Conservation (phyloP, 75 land plant genomes). For the Picea sitchensis region DNA sequence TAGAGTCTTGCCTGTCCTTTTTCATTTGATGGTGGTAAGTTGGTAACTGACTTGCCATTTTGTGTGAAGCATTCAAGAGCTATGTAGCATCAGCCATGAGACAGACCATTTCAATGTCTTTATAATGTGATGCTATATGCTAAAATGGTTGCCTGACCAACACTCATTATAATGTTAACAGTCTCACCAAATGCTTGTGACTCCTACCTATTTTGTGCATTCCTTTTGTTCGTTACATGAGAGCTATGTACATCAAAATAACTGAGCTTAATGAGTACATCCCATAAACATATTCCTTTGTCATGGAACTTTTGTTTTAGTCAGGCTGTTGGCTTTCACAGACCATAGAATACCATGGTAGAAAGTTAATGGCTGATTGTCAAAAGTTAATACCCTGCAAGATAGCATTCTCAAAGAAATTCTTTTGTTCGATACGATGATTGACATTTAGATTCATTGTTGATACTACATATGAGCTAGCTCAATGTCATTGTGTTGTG, state of each 20-base stretch:
- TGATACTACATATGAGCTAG: background rate
- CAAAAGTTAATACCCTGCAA: background rate
- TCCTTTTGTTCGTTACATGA: background rate
- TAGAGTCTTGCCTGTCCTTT: too few relatives aligned
- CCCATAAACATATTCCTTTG: background rate
- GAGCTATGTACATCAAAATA: background rate
- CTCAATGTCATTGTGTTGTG: constrained; percentile 1
- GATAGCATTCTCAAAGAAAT: background rate
- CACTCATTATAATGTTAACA: background rate
- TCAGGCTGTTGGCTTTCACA: background rate
- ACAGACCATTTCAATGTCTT: background rate
- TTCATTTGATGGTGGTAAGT: too few relatives aligned
- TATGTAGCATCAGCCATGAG: background rate
- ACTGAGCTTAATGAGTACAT: background rate
- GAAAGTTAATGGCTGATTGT: background rate
- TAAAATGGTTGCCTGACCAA: background rate
- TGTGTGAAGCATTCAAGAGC: background rate
- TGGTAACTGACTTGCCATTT: background rate
- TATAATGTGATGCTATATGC: background rate
- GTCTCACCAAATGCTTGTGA: background rate
- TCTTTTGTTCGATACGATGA: background rate
- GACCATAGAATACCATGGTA: background rate
- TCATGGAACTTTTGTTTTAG: background rate
- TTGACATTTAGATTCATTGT: background rate
- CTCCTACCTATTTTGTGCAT: background rate